Evolutionary conservation across 2,329 filamentous ascomycete genomes (phyloP).

Genomic region (Cladosporium sp.): DNA sequence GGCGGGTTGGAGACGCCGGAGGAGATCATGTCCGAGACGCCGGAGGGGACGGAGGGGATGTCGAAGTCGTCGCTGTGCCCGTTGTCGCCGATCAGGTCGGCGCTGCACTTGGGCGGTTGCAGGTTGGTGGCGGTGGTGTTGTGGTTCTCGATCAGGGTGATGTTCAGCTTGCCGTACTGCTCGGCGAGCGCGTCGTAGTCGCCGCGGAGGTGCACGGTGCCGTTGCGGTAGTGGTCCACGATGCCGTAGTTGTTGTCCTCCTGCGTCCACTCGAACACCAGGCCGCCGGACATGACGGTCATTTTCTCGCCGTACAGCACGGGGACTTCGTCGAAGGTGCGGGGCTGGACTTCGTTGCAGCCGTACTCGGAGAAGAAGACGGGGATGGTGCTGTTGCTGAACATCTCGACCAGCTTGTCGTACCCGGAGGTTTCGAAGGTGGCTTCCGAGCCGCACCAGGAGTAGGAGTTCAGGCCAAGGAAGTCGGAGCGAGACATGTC

Average conservation of each 20-base stretch:
- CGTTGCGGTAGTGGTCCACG: slow-evolving; percentile 41
- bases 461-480: slow-evolving; percentile 73
- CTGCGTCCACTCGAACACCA: slow-evolving; percentile 78
- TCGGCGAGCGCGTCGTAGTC: slow-evolving; percentile 65
- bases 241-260: slow-evolving; percentile 59
- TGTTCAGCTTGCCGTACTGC: slow-evolving; percentile 73
- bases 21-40: slow-evolving; percentile 68
- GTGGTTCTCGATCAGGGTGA: slow-evolving; percentile 60
- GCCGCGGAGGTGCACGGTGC: slow-evolving; percentile 37
- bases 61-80: slow-evolving; percentile 77
- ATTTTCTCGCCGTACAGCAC: slow-evolving; percentile 69
- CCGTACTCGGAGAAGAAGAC: slow-evolving; percentile 82
- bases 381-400: slow-evolving; percentile 63
- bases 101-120: slow-evolving; percentile 60
- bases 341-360: slow-evolving; percentile 68
- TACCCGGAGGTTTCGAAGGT: slow-evolving; percentile 62
- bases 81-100: slow-evolving; percentile 61
- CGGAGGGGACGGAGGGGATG: slow-evolving; percentile 64
- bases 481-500: slow-evolving; percentile 65
- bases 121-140: slow-evolving; percentile 54
- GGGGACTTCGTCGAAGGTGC: slow-evolving; percentile 71
- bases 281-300: slow-evolving; percentile 68
- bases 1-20: slow-evolving; percentile 66
- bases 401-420: slow-evolving; percentile 59
- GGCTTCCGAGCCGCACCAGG: slow-evolving; percentile 67